Base-by-base conservation (phyloP, 73 alveolate species). In the Effrenium voratum region DNA sequence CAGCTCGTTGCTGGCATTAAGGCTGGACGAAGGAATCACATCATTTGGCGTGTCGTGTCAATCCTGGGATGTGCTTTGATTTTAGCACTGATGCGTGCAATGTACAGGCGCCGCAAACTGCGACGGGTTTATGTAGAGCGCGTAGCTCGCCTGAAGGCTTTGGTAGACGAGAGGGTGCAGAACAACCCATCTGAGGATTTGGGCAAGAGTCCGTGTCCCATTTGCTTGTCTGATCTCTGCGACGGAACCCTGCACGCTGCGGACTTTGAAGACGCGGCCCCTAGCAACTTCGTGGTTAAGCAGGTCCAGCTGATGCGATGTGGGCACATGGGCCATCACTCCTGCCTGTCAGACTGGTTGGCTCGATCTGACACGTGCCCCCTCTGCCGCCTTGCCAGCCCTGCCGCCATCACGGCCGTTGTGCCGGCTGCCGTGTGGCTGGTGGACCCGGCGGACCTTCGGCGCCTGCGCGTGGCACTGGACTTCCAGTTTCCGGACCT, bases 401-500 rank as follows among this genome's bases (percentile, higher is more conserved):
- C 82, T 72, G 46, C 50, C 10, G 46, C 47, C 10, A 2, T 19
- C 32, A 55, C 68, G 30, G 73, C 34, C 34, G 26, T 47, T 36
- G 82, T 32, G 12, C 82, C 82, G 82, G 82, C 38, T 13, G 82
- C 38, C 6, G 49, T 72, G 34, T 13, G 46, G n/a, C 38, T 72
- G 82, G 82, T 47, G 19, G n/a, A 44, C 49, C 24, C 82, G 38
- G 82, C n/a, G 30, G 38, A 44, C 3, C 34, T 72, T 3, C 82
- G 47, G 34, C 82, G 38, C 19, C 82, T 72, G 30, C 46, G 82
- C 13, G 49, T 36, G 15, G 82, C 82, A 0, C 26, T 72, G 46
- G 32, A 72, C 82, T 36, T 22, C 30, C 82, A 72, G 82, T 72
- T 72, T 32, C 49, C n/a, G 26, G 82, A 72, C 46, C 82, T 72